Base-by-base conservation (phyloP, 805 yeast genomes). In the Kregervanrija pseudodelftensis region DNA sequence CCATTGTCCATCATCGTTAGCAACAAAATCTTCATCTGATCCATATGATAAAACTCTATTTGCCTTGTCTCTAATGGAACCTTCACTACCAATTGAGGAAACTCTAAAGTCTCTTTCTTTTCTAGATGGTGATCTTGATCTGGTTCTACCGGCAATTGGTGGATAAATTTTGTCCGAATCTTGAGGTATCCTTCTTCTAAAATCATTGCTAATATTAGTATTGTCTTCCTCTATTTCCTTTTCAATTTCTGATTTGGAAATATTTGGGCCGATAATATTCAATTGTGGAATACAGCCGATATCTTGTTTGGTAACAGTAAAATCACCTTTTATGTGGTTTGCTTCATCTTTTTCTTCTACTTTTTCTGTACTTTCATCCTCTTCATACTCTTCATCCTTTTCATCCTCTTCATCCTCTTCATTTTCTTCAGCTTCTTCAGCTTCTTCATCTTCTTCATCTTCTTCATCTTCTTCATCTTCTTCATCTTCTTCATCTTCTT, bases 31-130 rank as follows among this genome's bases (percentile, higher is more conserved):
- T 13, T 54, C 54, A 12, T 57, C 64, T 1, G 58, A 44, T 17
- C 58, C 64, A 41, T 60, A 59, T 3, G 64, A 59, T 35, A 60
- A 43, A 10, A 59, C 61, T 12, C 63, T 33, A 33, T 47, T 50
- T 8, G 53, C 49, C 37, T 42, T 10, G 37, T 16, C 13, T 12
- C 34, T 4, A 32, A 31, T 8, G 31, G 28, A 11, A 32, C 38
- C 17, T 31, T 39, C 9, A 33, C 30, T n/a, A 31, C 28, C 28
- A 13, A 57, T 50, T 8, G 58, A 52, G 2, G 55, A 55, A 5
- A 54, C 59, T 17, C 59, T 43, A 36, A 53, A 57, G 5, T 52
- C 46, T 30, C 46, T 42, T 38, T 59, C 62, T 30, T 53, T 55
- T 38, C 63, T 46, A 11, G 52, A 49, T 13, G 61, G 63, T 11